Evolutionary conservation across 768 basidiomycete species (phyloP), one percentile per base, ranked within the genome.

Genomic region (Tricholoma sp.): DNA sequence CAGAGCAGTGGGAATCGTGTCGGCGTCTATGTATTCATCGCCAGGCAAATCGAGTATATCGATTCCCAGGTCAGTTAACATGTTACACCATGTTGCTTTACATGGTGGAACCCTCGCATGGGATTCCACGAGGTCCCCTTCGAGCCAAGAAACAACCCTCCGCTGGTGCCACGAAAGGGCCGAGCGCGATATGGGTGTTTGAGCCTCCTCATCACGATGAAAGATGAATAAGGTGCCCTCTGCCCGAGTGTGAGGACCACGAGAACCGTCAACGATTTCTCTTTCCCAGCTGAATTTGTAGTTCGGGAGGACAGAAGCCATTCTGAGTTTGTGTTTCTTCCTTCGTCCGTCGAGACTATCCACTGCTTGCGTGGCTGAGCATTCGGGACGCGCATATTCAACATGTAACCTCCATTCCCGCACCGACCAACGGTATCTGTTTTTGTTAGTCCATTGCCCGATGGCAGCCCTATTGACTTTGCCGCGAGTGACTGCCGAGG

Each of bases 31-130:
- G 37, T 52, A 29, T 19, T 55, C 52, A 8, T 32, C 29, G 35
- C 46, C 14, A 3, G 35, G 9, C 7, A 47, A n/a, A 12, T 39
- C 27, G 19, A 18, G 31, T 7, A 35, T n/a, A 22, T 55, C 43
- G 14, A 58, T 29, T 22, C 57, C 57, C 19, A 58, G 29, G 27
- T 58, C 57, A 21, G 43, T 50, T 45, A 58, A 53, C 47, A 58
- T 16, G 53, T 58, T 58, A 53, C 53, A 54, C 57, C 57, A 58
- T n/a, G 57, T 58, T 34, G 52, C 58, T 24, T 52, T 59, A 39
- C 57, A 52, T 19, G 50, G 57, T 10, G 57, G 27, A 16, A 5
- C 37, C 21, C n/a, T 22, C 8, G 24, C n/a, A 21, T 50, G 39
- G 14, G 32, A n/a, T 21, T 56, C 32, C 14, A 21, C 50, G 14